Percentiles rank a stretch among this genome's conserved stretches.
These are phyloP conservation scores for Pholiota molesta DNA, from an alignment of 768 basidiomycete species.

Conservation along the genomic window DNA sequence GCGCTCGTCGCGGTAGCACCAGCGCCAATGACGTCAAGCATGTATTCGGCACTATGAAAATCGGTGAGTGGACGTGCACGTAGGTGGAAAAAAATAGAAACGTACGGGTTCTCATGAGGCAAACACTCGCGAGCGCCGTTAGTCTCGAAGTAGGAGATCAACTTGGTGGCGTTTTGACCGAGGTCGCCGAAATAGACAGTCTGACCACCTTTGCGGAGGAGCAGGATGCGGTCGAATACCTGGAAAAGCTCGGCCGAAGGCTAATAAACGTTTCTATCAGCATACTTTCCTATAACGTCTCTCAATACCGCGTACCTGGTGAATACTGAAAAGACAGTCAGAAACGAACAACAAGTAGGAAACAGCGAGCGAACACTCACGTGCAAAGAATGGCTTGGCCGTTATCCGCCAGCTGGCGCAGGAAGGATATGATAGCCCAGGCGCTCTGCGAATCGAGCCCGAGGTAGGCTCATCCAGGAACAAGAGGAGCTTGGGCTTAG, in stretches of 20 bases:
- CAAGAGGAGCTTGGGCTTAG: constrained; percentile 82
- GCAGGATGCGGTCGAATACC: constrained; percentile 75
- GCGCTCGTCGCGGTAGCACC: constrained; percentile 61
- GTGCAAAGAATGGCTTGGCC: constrained; percentile 93
- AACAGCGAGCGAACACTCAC: constrained; percentile 34
- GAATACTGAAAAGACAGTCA: constrained; percentile 36
- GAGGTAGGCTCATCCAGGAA: constrained; percentile 93
- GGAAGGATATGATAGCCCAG: constrained; percentile 80
- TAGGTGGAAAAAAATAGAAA: neutral
- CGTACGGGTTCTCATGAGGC: constrained; percentile 73
- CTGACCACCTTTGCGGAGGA: constrained; percentile 79
- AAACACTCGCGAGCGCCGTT: constrained; percentile 69
- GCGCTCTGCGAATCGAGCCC: constrained; percentile 89
- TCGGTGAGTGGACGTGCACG: neutral
- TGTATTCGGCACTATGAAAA: constrained; percentile 54
- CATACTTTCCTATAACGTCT: neutral
- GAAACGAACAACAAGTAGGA: constrained; percentile 40
- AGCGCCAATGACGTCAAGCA: constrained; percentile 76
- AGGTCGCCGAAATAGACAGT: constrained; percentile 77
- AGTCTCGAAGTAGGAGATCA: constrained; percentile 75
- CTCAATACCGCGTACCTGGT: constrained; percentile 27
- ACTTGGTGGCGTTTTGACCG: constrained; percentile 59
- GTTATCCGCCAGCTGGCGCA: constrained; percentile 73
- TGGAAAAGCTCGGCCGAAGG: constrained; percentile 88
- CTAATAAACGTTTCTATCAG: constrained; percentile 28